A percentile compares a stretch with the other conserved stretches of the same genome.
Evolutionary conservation across 2,329 filamentous ascomycete genomes (phyloP).

Genomic region (Fusarium sp.): DNA sequence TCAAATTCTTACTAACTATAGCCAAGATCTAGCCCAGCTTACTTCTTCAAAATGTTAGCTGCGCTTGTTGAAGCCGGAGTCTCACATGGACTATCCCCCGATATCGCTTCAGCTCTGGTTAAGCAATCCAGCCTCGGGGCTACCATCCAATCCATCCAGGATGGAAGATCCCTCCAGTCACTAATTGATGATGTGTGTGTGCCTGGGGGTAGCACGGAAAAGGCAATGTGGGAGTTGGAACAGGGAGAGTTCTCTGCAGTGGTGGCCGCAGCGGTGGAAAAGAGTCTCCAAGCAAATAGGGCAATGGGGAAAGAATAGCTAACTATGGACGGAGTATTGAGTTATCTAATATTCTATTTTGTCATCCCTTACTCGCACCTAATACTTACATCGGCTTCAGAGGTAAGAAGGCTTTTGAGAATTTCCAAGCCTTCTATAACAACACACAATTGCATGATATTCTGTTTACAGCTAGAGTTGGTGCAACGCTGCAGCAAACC

Average conservation of each 20-base stretch:
- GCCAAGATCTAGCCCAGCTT: background rate
- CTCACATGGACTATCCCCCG: background rate
- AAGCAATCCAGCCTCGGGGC: background rate
- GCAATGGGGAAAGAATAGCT: background rate
- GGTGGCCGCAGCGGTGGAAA: background rate
- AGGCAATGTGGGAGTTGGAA: background rate
- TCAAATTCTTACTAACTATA: background rate
- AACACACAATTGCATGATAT: too few relatives aligned
- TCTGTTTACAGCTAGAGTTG: too few relatives aligned
- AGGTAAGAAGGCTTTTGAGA: too few relatives aligned
- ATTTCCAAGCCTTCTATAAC: too few relatives aligned
- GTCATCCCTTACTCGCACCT: too few relatives aligned
- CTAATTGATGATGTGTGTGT: conserved; percentile 4
- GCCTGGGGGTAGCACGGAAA: conserved; percentile 2
- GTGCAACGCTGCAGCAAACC: too few relatives aligned
- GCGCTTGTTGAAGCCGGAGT: conserved; percentile 1
- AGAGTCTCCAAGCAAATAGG: background rate
- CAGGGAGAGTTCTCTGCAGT: background rate
- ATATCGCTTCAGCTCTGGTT: background rate
- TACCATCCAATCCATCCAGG: background rate
- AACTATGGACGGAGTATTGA: too few relatives aligned
- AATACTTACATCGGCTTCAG: too few relatives aligned
- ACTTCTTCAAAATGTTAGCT: conserved; percentile 1
- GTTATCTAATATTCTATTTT: too few relatives aligned
- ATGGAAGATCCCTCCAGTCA: conserved; percentile 2